A percentile compares a stretch with the other conserved stretches of the same genome.
These are phyloP conservation scores for Cucumis cinereus DNA, from an alignment of 306 rosid species.

Conservation along the genomic window DNA sequence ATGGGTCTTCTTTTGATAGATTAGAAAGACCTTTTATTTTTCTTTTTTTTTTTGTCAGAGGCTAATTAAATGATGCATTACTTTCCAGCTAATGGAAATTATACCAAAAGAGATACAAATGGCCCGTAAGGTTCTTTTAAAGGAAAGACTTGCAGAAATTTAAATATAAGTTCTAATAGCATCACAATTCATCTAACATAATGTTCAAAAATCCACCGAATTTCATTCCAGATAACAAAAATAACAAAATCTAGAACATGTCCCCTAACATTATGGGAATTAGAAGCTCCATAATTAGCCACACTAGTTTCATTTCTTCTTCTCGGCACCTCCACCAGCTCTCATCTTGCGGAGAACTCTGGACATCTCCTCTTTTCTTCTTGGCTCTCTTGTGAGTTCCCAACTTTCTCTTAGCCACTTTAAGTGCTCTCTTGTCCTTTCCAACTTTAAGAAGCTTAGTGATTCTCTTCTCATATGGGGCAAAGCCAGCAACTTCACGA, in stretches of 20 bases:
- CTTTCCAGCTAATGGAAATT: background rate
- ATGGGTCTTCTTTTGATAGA: background rate
- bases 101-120: background rate
- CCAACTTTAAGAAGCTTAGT: conserved; percentile 96
- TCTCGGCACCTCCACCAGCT: conserved; percentile 78
- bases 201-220: background rate
- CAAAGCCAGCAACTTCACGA: conserved; percentile 83
- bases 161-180: background rate
- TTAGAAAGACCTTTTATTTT: too few relatives aligned
- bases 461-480: conserved; percentile 82
- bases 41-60: too few relatives aligned
- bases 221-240: background rate
- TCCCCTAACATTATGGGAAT: background rate
- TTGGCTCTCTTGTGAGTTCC: conserved; percentile 86
- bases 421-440: conserved; percentile 81
- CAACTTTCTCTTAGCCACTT: conserved; percentile 79
- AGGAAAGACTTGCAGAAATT: background rate
- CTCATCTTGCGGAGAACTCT: conserved; percentile 81
- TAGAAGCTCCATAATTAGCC: background rate
- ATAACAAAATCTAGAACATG: background rate
- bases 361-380: conserved; percentile 93
- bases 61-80: background rate
- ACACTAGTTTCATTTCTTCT: conserved; percentile 43
- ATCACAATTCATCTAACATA: background rate
- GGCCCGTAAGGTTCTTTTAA: background rate